Conservation (phyloP, 2,329 filamentous ascomycete species). For the Lachnum nothofagi region DNA sequence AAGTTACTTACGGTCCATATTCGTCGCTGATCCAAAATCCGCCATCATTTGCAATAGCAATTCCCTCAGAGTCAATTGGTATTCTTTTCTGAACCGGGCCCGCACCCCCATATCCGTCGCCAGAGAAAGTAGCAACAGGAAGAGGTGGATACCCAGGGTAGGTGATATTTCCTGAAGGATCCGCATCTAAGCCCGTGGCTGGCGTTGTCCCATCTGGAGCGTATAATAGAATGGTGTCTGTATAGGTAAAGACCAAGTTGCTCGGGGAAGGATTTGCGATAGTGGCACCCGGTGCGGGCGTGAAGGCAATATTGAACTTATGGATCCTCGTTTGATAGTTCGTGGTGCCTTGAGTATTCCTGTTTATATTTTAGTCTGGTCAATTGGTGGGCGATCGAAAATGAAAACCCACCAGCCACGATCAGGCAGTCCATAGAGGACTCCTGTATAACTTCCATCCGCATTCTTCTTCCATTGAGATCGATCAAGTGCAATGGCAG, state of each 20-base stretch:
- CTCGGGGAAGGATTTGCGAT: slow-evolving; percentile 48
- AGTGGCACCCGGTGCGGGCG: slow-evolving; percentile 47
- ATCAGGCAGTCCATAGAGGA: slow-evolving; percentile 60
- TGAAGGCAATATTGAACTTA: slow-evolving; percentile 58
- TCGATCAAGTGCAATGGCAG: slow-evolving; percentile 57
- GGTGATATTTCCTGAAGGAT: slow-evolving; percentile 46
- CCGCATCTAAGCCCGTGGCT: slow-evolving; percentile 59
- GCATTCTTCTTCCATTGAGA: slow-evolving; percentile 51
- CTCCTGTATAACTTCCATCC: slow-evolving; percentile 50
- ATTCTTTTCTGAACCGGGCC: slow-evolving; percentile 57
- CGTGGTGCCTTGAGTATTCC: slow-evolving; percentile 65
- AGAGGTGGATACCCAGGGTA: slow-evolving; percentile 57
- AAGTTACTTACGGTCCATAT: slow-evolving; percentile 66
- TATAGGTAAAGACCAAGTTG: slow-evolving; percentile 58
- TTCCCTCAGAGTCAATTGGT: slow-evolving; percentile 60
- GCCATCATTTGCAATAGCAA: slow-evolving; percentile 55
- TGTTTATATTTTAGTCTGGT: slow-evolving; percentile 17
- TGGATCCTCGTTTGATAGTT: slow-evolving; percentile 66
- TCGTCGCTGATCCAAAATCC: slow-evolving; percentile 63
- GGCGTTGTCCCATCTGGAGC: slow-evolving; percentile 55
- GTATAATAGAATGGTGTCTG: slow-evolving; percentile 60
- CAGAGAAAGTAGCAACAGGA: slow-evolving; percentile 58
- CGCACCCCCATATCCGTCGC: slow-evolving; percentile 61
- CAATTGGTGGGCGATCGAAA: slow-evolving; percentile 2
- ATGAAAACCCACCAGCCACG: slow-evolving; percentile 57